Percentiles rank a stretch among this genome's conserved stretches.
Conservation (phyloP, 2,329 filamentous ascomycete species). For the Pseudogymnoascus sp. region DNA sequence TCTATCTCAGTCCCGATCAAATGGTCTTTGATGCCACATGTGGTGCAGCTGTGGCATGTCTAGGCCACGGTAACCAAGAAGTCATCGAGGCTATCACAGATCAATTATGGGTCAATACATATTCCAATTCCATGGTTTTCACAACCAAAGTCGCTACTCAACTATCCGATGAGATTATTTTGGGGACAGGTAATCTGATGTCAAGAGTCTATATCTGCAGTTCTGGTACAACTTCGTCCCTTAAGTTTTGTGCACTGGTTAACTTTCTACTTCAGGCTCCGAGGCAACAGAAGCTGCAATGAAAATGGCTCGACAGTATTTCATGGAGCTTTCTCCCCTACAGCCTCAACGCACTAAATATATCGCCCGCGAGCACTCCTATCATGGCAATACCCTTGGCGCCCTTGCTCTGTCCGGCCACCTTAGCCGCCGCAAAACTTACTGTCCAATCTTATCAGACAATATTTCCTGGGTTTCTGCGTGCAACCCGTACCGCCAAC, state of each 20-base stretch:
- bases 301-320: slow-evolving; percentile 62
- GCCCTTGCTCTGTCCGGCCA: slow-evolving; percentile 55
- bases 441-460: slow-evolving; percentile 45
- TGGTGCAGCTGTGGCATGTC: slow-evolving; percentile 63
- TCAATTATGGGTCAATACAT: slow-evolving; percentile 49
- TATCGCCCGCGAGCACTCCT: slow-evolving; percentile 57
- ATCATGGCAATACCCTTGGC: slow-evolving; percentile 63
- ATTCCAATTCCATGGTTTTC: slow-evolving; percentile 53
- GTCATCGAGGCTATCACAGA: slow-evolving; percentile 51
- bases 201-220: slow-evolving; percentile 47
- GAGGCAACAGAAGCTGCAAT: slow-evolving; percentile 63
- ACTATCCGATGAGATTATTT: slow-evolving; percentile 33
- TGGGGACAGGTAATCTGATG: slow-evolving; percentile 39
- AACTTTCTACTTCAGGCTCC: slow-evolving; percentile 39
- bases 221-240: slow-evolving; percentile 38
- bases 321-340: slow-evolving; percentile 43
- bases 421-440: slow-evolving; percentile 48
- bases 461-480: slow-evolving; percentile 51
- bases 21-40: slow-evolving; percentile 68
- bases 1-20: slow-evolving; percentile 35
- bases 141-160: slow-evolving; percentile 45
- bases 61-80: slow-evolving; percentile 58
- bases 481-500: slow-evolving; percentile 56
- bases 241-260: background rate
- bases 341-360: slow-evolving; percentile 49